Evolutionary conservation across 192 early-diverging fungal genomes (phyloP), one percentile per base, ranked within the genome.

Genomic region (Linnemannia elongata): DNA sequence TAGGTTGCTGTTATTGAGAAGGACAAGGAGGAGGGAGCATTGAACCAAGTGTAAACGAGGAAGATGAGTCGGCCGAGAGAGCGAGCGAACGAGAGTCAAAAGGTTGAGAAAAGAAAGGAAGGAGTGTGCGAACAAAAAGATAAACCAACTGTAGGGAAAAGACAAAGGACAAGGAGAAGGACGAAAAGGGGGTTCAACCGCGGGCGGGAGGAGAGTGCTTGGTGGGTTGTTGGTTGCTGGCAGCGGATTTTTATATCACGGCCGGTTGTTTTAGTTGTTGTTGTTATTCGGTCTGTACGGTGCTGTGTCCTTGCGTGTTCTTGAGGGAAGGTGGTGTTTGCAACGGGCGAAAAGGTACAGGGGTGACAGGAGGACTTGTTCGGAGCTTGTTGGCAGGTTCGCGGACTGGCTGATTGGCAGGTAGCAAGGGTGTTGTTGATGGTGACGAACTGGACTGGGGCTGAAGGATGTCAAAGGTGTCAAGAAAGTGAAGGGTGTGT

Each of bases 101-200:
- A 0, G 17, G 52, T 6, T 20, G 52, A n/a, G n/a, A n/a, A 4
- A 22, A 22, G 20, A 17, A 20, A 57, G 7, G 54, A 27, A n/a
- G 8, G n/a, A 24, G 30, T 57, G n/a, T 57, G 55, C 55, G 55
- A 57, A 9, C n/a, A 27, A 27, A 13, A 45, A 45, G 13, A 3
- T 15, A 45, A 9, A 45, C 12, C 5, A 9, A 33, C 27, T 33
- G 60, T 0, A 66, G 27, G 13, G 30, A 9, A 15, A 33, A 10
- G 30, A 10, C 12, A 10, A 52, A 22, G 49, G 44, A 10, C 9
- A n/a, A 66, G 60, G 12, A 30, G 9, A 30, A 17, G 2, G 60
- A 30, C 3, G 60, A 66, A 66, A 66, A 66, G 30, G 30, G 60
- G 60, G 60, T 66, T 66, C 60, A 66, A 66, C 60, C 60, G 60